Evolutionary conservation across 2,329 filamentous ascomycete genomes (phyloP).

Genomic region (Bipolaris sorokiniana): DNA sequence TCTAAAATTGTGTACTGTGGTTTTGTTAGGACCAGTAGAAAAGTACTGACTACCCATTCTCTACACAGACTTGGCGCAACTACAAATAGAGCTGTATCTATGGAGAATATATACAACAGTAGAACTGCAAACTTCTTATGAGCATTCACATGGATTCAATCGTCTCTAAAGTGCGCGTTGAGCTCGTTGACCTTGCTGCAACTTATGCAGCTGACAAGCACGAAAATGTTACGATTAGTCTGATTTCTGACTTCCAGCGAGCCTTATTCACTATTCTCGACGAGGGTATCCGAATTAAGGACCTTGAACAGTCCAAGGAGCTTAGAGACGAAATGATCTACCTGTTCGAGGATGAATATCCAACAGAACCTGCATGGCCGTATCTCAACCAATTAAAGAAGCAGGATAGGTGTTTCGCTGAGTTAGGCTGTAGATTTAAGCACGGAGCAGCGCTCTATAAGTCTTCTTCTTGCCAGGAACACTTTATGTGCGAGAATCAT

Average conservation of each 20-base stretch:
- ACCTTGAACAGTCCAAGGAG: slow-evolving; percentile 4
- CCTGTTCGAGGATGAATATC: slow-evolving; percentile 2
- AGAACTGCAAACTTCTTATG: slow-evolving; percentile 2
- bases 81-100: slow-evolving; percentile 4
- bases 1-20: slow-evolving; percentile 7
- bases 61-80: not conserved
- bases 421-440: slow-evolving; percentile 2
- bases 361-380: not conserved
- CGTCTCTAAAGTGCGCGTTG: slow-evolving; percentile 1
- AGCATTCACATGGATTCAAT: slow-evolving; percentile 4
- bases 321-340: slow-evolving; percentile 3
- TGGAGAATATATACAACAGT: slow-evolving; percentile 1
- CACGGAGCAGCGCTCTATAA: slow-evolving; percentile 3
- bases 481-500: slow-evolving; percentile 1
- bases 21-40: slow-evolving; percentile 5
- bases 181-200: slow-evolving; percentile 1
- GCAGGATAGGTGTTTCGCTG: slow-evolving; percentile 1
- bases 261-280: slow-evolving; percentile 5
- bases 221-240: slow-evolving; percentile 9
- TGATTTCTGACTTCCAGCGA: slow-evolving; percentile 8
- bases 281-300: slow-evolving; percentile 4
- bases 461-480: slow-evolving; percentile 5
- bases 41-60: slow-evolving; percentile 4
- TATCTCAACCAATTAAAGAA: slow-evolving; percentile 3
- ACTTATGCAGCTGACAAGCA: not conserved